Evolutionary conservation across 2,329 filamentous ascomycete species (phyloP).

Genomic region (Neonectria sp.): DNA sequence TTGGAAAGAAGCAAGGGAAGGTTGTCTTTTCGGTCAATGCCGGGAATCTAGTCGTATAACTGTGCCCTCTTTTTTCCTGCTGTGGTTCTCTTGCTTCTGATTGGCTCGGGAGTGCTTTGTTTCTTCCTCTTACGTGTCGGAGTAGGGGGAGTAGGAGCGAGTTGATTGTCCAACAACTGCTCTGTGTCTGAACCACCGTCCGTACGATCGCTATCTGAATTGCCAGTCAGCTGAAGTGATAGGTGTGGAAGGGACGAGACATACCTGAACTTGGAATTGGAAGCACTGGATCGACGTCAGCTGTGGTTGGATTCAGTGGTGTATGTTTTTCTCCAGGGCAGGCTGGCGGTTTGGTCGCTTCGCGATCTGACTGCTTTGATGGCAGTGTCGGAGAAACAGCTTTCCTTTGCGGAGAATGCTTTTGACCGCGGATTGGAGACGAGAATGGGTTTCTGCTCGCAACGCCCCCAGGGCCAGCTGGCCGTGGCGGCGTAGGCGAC

Average conservation of each 20-base stretch:
- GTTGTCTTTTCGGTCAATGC: background rate
- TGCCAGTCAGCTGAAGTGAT: background rate
- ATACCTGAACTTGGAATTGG: background rate
- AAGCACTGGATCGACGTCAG: constrained; percentile 1
- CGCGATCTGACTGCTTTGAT: background rate
- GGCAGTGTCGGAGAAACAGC: background rate
- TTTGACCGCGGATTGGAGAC: background rate
- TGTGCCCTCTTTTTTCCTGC: background rate
- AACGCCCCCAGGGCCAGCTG: background rate
- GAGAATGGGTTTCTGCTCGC: background rate
- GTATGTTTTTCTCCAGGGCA: background rate
- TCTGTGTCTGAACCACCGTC: constrained; percentile 1
- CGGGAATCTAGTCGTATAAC: too few species aligned
- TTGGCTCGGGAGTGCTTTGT: background rate
- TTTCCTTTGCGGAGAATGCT: constrained; percentile 1
- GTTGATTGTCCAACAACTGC: background rate
- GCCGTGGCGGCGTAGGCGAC: background rate
- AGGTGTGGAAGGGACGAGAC: background rate
- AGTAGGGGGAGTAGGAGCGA: background rate
- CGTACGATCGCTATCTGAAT: background rate
- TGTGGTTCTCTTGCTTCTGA: background rate
- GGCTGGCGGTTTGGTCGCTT: background rate
- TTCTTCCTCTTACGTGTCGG: background rate
- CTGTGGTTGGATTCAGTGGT: background rate
- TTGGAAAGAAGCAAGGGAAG: background rate